phyloP scores from a whole-genome alignment of 306 rosid species.

The Mimosa bimucronata region DNA sequence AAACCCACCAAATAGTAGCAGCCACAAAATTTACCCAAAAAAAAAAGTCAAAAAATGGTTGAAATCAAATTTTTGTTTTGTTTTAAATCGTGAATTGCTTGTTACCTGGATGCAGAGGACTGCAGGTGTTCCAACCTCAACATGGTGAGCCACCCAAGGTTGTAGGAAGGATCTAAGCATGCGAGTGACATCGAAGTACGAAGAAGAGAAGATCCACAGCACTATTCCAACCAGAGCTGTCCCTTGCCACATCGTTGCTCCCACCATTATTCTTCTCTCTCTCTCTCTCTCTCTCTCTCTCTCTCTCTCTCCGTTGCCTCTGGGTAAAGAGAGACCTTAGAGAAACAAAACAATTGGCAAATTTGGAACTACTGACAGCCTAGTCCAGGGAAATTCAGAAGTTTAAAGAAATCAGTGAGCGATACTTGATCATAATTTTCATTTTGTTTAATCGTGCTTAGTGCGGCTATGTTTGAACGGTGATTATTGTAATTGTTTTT shows the following conservation, averaged over 20 bases:
- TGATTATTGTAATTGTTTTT: not conserved
- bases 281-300: no score
- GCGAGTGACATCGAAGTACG: conserved; percentile 55
- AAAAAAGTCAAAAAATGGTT: not conserved
- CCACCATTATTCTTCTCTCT: conserved; percentile 45
- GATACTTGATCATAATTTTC: not conserved
- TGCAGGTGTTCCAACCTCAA: conserved; percentile 47
- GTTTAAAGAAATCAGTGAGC: not conserved
- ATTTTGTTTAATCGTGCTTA: not conserved
- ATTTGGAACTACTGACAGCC: not conserved
- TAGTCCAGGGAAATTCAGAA: not conserved
- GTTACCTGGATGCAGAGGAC: conserved; percentile 67
- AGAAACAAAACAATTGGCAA: conserved; percentile 24
- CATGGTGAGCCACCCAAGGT: conserved; percentile 60
- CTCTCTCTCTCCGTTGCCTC: conserved; percentile 18
- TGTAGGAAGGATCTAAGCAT: conserved; percentile 67
- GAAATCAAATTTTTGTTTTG: not conserved
- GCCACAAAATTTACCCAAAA: not conserved
- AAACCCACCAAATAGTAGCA: conserved; percentile 1
- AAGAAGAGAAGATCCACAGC: conserved; percentile 52
- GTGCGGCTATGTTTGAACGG: not conserved
- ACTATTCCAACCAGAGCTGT: conserved; percentile 49
- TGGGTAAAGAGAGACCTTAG: conserved; percentile 25
- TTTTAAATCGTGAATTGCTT: conserved; percentile 11
- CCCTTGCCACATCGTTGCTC: conserved; percentile 51